Conservation (phyloP, 805 yeast genomes). For the Schwanniomyces vanrijiae region DNA sequence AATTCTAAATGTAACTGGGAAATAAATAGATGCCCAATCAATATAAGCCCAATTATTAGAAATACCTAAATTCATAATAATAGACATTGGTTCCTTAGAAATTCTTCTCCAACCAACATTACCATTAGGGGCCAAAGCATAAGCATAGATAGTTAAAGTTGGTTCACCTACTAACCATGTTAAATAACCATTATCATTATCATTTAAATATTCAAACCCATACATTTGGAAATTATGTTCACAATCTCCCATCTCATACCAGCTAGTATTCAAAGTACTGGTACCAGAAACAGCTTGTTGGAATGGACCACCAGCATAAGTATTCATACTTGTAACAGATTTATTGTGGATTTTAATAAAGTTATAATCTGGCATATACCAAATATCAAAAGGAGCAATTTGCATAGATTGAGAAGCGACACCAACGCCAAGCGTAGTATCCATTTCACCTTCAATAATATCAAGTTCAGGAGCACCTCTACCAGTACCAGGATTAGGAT, state of each 20-base stretch:
- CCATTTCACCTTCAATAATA: conserved; percentile 79
- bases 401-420: conserved; percentile 88
- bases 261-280: conserved; percentile 69
- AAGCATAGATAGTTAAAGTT: conserved; percentile 44
- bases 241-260: conserved; percentile 71
- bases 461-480: conserved; percentile 97
- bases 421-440: conserved; percentile 49
- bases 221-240: conserved; percentile 61
- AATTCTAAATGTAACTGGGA: conserved; percentile 36
- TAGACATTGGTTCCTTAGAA: conserved; percentile 39
- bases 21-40: conserved; percentile 32
- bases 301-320: conserved; percentile 86
- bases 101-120: conserved; percentile 36
- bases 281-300: conserved; percentile 89
- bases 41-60: conserved; percentile 42
- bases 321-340: conserved; percentile 75
- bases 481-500: conserved; percentile 84
- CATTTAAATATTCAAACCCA: conserved; percentile 39
- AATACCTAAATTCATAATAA: conserved; percentile 40
- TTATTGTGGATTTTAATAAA: conserved; percentile 69
- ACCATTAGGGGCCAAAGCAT: conserved; percentile 42
- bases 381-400: conserved; percentile 91
- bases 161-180: conserved; percentile 24
- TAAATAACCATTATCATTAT: conserved; percentile 12
- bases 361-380: conserved; percentile 88